Conservation (phyloP, 345 rosid genomes). For the Boechera divaricarpa region DNA sequence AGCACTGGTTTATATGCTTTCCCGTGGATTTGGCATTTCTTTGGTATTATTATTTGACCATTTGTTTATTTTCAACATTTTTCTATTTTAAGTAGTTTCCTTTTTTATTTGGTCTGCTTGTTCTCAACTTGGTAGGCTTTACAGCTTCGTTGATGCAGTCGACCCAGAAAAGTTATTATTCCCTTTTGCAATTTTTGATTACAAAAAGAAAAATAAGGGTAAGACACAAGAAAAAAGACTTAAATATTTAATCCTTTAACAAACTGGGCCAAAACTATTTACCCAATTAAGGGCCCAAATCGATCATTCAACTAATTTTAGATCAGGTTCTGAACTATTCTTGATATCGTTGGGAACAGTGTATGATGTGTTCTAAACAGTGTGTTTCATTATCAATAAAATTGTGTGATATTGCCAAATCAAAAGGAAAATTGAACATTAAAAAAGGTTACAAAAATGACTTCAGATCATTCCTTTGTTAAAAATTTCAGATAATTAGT, state of each 20-base stretch:
- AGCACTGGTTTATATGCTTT: slow-evolving; percentile 30
- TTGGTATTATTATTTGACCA: slow-evolving; percentile 38
- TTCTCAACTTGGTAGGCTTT: slow-evolving; percentile 43
- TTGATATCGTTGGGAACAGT: too few relatives aligned
- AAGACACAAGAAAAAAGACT: background rate
- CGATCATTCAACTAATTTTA: background rate
- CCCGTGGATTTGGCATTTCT: slow-evolving; percentile 26
- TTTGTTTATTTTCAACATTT: slow-evolving; percentile 25
- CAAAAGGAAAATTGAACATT: too few relatives aligned
- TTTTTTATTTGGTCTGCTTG: slow-evolving; percentile 22
- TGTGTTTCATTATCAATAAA: too few relatives aligned
- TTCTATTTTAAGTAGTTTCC: slow-evolving; percentile 23
- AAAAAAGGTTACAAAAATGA: too few relatives aligned
- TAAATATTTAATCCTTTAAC: background rate
- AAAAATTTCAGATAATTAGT: too few relatives aligned
- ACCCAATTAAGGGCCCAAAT: background rate
- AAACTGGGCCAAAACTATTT: background rate
- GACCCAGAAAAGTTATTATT: slow-evolving; percentile 27
- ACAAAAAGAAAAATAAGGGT: background rate
- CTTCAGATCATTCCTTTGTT: too few relatives aligned
- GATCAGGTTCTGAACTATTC: background rate
- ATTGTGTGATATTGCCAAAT: too few relatives aligned
- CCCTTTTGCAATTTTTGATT: background rate
- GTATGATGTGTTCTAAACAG: too few relatives aligned
- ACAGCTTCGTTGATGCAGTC: slow-evolving; percentile 37